phyloP scores from a whole-genome alignment of 2,329 filamentous ascomycete species.

The Plenodomus tracheiphilus region DNA sequence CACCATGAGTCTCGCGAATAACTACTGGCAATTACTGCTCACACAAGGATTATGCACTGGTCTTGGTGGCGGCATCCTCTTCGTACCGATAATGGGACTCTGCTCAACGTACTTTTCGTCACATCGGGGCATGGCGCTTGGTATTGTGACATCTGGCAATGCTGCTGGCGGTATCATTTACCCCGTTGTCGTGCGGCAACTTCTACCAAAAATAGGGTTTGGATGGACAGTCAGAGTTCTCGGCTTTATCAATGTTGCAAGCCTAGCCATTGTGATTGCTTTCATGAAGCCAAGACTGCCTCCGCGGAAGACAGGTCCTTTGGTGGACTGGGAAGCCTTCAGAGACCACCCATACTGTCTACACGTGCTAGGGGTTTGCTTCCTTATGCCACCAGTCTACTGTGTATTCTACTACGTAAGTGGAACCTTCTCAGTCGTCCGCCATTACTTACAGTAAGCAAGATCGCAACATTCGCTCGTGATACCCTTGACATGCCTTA shows the following conservation, averaged over 20 bases:
- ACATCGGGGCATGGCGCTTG: slow-evolving; percentile 61
- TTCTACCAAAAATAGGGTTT: slow-evolving; percentile 50
- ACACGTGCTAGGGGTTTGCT: slow-evolving; percentile 52
- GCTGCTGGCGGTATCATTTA: slow-evolving; percentile 66
- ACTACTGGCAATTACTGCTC: slow-evolving; percentile 52
- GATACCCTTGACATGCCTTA: slow-evolving; percentile 51
- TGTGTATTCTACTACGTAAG: slow-evolving; percentile 63
- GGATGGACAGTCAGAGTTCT: slow-evolving; percentile 43
- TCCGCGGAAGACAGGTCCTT: slow-evolving; percentile 53
- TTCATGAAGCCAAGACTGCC: slow-evolving; percentile 54
- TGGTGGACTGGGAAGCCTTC: slow-evolving; percentile 63
- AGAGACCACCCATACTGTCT: slow-evolving; percentile 58
- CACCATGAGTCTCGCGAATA: slow-evolving; percentile 52
- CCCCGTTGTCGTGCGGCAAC: slow-evolving; percentile 55
- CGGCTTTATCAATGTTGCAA: slow-evolving; percentile 51
- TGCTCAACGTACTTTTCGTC: slow-evolving; percentile 61
- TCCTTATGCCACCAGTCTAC: slow-evolving; percentile 57
- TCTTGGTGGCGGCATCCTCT: slow-evolving; percentile 36
- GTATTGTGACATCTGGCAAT: slow-evolving; percentile 62
- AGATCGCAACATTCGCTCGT: slow-evolving; percentile 45
- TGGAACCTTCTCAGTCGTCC: background rate
- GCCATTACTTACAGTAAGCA: no score
- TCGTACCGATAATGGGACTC: slow-evolving; percentile 36
- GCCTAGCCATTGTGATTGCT: slow-evolving; percentile 39
- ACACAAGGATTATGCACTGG: slow-evolving; percentile 40